A percentile compares a stretch with the other conserved stretches of the same genome.
Evolutionary conservation across 2,329 filamentous ascomycete genomes (phyloP).

Genomic region (Trichophyton simii): DNA sequence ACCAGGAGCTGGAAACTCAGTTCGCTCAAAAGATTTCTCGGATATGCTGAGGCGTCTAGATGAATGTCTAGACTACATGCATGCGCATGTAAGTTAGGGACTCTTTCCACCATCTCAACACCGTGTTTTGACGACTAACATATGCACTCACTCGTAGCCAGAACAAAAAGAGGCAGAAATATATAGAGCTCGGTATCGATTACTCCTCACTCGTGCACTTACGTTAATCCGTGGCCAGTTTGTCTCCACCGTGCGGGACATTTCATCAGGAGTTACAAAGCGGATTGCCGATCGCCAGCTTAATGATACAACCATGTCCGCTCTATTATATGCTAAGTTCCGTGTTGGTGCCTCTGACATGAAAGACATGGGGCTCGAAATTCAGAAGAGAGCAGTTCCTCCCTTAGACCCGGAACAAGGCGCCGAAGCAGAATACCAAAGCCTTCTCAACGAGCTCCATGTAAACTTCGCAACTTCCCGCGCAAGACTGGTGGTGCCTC

Average conservation of each 20-base stretch:
- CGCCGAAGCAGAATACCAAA: conserved; percentile 52
- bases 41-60: conserved; percentile 82
- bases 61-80: conserved; percentile 86
- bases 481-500: conserved; percentile 46
- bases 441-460: conserved; percentile 52
- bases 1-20: conserved; percentile 73
- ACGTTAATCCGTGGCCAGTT: conserved; percentile 57
- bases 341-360: conserved; percentile 53
- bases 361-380: conserved; percentile 53
- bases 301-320: conserved; percentile 60
- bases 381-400: conserved; percentile 52
- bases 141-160: conserved; percentile 39
- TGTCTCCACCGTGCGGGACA: conserved; percentile 49
- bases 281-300: conserved; percentile 54
- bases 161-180: conserved; percentile 76
- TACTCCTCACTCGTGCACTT: conserved; percentile 59
- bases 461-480: conserved; percentile 50
- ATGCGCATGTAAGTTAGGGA: conserved; percentile 52
- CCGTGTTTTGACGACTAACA: conserved; percentile 4
- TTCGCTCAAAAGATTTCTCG: conserved; percentile 71
- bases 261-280: conserved; percentile 49
- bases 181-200: conserved; percentile 76
- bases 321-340: conserved; percentile 59
- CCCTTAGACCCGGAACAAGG: conserved; percentile 47
- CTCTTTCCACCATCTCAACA: conserved; percentile 2